These are phyloP conservation scores for Chondrostereum purpureum DNA, from an alignment of 1,284 basidiomycete species.

Conservation along the genomic window DNA sequence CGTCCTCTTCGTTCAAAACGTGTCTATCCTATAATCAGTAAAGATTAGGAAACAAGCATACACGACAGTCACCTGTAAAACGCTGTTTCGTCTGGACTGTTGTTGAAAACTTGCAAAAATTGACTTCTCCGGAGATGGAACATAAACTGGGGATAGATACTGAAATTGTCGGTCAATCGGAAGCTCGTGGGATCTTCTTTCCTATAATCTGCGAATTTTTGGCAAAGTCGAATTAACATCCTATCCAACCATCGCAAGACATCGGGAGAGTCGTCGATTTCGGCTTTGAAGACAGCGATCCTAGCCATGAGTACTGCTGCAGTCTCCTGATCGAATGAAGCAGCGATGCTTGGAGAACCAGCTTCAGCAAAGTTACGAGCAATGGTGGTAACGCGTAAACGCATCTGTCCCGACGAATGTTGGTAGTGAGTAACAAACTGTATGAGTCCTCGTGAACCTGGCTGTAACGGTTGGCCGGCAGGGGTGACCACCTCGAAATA, in stretches of 20 bases:
- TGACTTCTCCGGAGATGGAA: slow-evolving; percentile 97
- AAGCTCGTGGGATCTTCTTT: slow-evolving; percentile 98
- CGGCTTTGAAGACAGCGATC: slow-evolving; percentile 98
- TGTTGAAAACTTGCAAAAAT: slow-evolving; percentile 99
- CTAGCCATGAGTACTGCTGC: slow-evolving; percentile 98
- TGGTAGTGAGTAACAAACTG: slow-evolving; percentile 99
- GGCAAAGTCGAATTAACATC: slow-evolving; percentile 97
- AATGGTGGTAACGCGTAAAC: slow-evolving; percentile 93
- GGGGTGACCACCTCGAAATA: slow-evolving; percentile 99
- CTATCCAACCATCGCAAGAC: slow-evolving; percentile 96
- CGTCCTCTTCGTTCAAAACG: slow-evolving; percentile 94
- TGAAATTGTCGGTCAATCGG: slow-evolving; percentile 91
- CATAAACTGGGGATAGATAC: slow-evolving; percentile 99
- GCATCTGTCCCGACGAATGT: slow-evolving; percentile 91
- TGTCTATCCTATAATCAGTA: slow-evolving; percentile 49
- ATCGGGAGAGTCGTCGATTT: slow-evolving; percentile 98
- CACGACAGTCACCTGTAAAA: slow-evolving; percentile 74
- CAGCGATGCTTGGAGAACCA: slow-evolving; percentile 88
- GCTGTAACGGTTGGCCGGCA: slow-evolving; percentile 90
- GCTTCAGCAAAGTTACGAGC: slow-evolving; percentile 97
- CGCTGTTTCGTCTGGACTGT: slow-evolving; percentile 98
- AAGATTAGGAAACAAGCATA: not conserved
- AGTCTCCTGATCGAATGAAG: slow-evolving; percentile 97
- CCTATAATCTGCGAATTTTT: slow-evolving; percentile 98
- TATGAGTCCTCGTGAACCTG: slow-evolving; percentile 90